phyloP scores from a whole-genome alignment of 2,329 filamentous ascomycete genomes.

The Tolypocladium amazonense region DNA sequence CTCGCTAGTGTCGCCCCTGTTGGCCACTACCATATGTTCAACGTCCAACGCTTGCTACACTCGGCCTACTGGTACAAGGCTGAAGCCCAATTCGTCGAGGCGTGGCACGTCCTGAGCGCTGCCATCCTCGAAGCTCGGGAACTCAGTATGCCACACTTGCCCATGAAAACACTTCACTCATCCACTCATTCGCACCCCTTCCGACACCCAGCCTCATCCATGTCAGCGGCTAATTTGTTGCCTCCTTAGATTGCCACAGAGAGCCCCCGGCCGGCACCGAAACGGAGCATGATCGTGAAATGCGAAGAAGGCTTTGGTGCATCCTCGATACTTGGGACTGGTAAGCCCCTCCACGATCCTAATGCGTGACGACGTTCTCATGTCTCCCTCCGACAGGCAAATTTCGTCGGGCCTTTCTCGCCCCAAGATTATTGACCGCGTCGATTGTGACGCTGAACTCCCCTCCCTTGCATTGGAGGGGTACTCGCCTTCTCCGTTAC shows the following conservation, averaged over 20 bases:
- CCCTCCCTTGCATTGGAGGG: conserved; percentile 17
- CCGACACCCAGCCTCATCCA: neutral
- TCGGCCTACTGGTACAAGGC: conserved; percentile 22
- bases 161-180: neutral
- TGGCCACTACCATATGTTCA: conserved; percentile 16
- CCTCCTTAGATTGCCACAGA: conserved; percentile 11
- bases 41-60: conserved; percentile 18
- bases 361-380: neutral
- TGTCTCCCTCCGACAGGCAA: conserved; percentile 14
- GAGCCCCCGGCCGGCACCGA: conserved; percentile 9
- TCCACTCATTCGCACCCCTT: neutral
- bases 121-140: conserved; percentile 19
- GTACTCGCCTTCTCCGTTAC: conserved; percentile 12
- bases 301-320: conserved; percentile 20
- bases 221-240: neutral
- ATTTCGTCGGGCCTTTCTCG: conserved; percentile 20
- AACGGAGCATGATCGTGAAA: conserved; percentile 18
- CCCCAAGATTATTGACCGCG: conserved; percentile 18
- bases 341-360: conserved; percentile 8
- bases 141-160: conserved; percentile 9
- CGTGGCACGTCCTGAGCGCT: conserved; percentile 20
- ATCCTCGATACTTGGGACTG: conserved; percentile 22
- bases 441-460: conserved; percentile 13
- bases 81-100: conserved; percentile 18
- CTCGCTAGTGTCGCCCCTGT: conserved; percentile 14